phyloP scores from a whole-genome alignment of 1,139 yeast species.

The Candida labiduridarum region DNA sequence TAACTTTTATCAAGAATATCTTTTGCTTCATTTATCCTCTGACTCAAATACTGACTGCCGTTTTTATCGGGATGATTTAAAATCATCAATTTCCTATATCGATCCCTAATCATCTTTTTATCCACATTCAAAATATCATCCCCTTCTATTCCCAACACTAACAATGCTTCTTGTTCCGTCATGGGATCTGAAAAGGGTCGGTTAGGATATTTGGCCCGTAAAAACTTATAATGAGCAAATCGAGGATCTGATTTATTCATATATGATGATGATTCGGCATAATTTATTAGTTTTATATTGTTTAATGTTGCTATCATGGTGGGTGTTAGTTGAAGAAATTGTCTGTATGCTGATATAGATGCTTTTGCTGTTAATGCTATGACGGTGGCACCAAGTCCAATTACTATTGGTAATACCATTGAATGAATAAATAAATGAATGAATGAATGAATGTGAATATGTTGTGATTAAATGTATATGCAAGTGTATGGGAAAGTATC shows the following conservation, averaged over 20 bases:
- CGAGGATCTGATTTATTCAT: conserved; percentile 18
- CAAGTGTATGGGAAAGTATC: background rate
- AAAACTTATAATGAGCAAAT: conserved; percentile 26
- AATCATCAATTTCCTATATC: conserved; percentile 67
- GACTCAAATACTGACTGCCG: conserved; percentile 71
- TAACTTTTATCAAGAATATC: conserved; percentile 64
- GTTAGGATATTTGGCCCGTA: conserved; percentile 39
- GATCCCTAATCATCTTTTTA: conserved; percentile 45
- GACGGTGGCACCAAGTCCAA: conserved; percentile 60
- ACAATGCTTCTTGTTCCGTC: conserved; percentile 64
- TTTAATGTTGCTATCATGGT: conserved; percentile 60
- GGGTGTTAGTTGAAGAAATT: conserved; percentile 49
- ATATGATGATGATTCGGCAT: conserved; percentile 3
- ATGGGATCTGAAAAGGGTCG: conserved; percentile 52
- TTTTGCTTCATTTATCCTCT: conserved; percentile 76
- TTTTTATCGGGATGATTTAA: conserved; percentile 76
- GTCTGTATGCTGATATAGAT: conserved; percentile 45
- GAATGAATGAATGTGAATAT: background rate
- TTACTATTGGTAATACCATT: conserved; percentile 55
- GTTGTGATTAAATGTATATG: background rate
- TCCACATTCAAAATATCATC: conserved; percentile 52
- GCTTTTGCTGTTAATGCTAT: conserved; percentile 57
- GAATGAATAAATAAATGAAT: background rate
- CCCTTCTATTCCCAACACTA: conserved; percentile 55
- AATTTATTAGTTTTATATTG: conserved; percentile 30